Conservation (phyloP, 768 basidiomycete genomes). For the Phanerochaete carnosa region DNA sequence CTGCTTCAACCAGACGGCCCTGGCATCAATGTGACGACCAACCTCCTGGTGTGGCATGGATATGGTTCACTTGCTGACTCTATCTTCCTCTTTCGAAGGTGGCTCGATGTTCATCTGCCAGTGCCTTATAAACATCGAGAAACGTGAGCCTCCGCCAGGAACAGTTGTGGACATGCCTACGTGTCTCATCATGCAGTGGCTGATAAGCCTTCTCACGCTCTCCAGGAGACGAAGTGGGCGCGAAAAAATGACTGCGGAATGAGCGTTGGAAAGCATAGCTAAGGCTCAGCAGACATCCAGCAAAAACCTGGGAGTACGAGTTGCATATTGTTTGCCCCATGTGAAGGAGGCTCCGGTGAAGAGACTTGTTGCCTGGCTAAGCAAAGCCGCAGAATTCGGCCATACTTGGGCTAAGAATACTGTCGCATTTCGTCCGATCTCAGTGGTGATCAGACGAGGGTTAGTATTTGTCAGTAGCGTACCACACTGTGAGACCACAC, state of each 20-base stretch:
- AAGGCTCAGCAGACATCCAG: too few species aligned
- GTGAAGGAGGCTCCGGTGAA: too few species aligned
- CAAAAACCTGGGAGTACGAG: too few species aligned
- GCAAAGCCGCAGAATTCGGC: too few species aligned
- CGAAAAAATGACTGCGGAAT: slow-evolving; percentile 87
- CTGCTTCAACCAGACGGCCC: slow-evolving; percentile 57
- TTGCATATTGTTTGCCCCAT: too few species aligned
- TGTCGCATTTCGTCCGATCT: too few species aligned
- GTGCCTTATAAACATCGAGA: slow-evolving; percentile 67
- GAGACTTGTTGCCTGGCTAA: too few species aligned
- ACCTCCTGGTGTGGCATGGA: not conserved
- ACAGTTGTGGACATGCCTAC: slow-evolving; percentile 59
- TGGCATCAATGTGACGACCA: slow-evolving; percentile 24
- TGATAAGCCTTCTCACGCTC: slow-evolving; percentile 83
- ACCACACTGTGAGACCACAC: too few species aligned
- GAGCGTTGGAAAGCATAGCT: slow-evolving; percentile 86
- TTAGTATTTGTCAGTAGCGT: too few species aligned
- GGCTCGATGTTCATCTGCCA: slow-evolving; percentile 95
- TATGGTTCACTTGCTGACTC: slow-evolving; percentile 25
- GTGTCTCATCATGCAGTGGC: slow-evolving; percentile 78
- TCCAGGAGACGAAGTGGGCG: slow-evolving; percentile 47
- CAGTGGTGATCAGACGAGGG: too few species aligned
- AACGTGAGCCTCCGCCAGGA: slow-evolving; percentile 63
- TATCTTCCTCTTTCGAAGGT: slow-evolving; percentile 49
- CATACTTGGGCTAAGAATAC: too few species aligned